A percentile compares a stretch with the other conserved stretches of the same genome.
These are phyloP conservation scores for Closterium sp. DNA, from an alignment of 139 green algal genomes.

Conservation along the genomic window DNA sequence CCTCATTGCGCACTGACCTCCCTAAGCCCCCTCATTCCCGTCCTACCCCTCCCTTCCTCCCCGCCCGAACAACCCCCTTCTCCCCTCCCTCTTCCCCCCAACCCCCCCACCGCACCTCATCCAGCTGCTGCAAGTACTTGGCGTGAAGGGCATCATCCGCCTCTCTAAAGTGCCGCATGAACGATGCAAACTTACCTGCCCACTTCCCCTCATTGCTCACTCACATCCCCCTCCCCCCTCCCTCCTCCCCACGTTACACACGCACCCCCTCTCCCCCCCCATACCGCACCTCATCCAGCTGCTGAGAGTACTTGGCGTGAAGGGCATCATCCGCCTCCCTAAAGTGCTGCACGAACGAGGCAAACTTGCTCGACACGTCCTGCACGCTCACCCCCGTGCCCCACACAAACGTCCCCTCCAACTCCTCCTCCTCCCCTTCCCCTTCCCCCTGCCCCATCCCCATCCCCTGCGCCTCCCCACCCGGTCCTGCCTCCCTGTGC, in stretches of 20 bases:
- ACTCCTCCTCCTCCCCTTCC: background rate
- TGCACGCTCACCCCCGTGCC: constrained; percentile 77
- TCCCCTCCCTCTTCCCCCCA: no score
- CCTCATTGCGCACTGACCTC: no score
- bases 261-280: background rate
- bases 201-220: no score
- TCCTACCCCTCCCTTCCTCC: no score
- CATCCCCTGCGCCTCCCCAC: background rate
- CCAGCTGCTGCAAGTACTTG: constrained; percentile 64
- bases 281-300: constrained; percentile 60
- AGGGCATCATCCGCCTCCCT: constrained; percentile 3
- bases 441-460: background rate
- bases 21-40: no score
- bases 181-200: constrained; percentile 26
- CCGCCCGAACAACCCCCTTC: no score
- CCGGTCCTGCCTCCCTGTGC: background rate
- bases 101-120: constrained; percentile 16
- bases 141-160: constrained; percentile 22
- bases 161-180: constrained; percentile 64
- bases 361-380: constrained; percentile 58
- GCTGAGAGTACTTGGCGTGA: constrained; percentile 61
- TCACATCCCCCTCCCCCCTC: no score
- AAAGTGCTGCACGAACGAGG: constrained; percentile 71
- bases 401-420: constrained; percentile 75
- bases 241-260: no score